phyloP scores from a whole-genome alignment of 805 yeast species.

The Saturnispora besseyi region DNA sequence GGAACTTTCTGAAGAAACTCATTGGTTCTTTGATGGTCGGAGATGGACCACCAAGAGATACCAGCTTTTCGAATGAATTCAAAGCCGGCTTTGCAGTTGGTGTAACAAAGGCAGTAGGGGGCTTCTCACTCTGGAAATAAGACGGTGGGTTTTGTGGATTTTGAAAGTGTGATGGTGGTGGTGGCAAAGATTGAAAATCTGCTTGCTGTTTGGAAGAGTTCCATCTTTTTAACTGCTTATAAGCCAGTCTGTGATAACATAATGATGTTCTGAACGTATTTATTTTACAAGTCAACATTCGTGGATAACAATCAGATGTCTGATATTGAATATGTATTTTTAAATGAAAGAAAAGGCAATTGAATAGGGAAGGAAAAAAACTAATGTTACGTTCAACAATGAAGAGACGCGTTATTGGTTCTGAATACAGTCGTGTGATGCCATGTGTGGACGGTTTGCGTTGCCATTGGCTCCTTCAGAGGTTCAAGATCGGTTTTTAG shows the following conservation, averaged over 20 bases:
- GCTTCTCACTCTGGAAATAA: not conserved
- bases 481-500: constrained; percentile 32
- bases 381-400: too few species aligned
- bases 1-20: not conserved
- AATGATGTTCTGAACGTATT: not conserved
- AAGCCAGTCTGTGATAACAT: not conserved
- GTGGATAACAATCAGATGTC: not conserved
- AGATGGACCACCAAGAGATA: not conserved
- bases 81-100: not conserved
- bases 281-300: not conserved
- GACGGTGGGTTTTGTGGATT: constrained; percentile 15
- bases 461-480: constrained; percentile 32
- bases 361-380: not conserved
- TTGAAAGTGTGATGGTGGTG: constrained; percentile 7
- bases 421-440: not conserved
- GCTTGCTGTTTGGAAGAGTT: not conserved
- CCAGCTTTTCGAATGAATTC: not conserved
- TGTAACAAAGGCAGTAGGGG: not conserved
- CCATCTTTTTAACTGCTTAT: not conserved
- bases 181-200: not conserved
- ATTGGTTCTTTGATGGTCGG: not conserved
- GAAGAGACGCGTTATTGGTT: not conserved
- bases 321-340: not conserved
- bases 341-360: not conserved
- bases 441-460: constrained; percentile 32